Evolutionary conservation across 345 rosid species (phyloP).

Genomic region (Euphorbia pulcherrima): DNA sequence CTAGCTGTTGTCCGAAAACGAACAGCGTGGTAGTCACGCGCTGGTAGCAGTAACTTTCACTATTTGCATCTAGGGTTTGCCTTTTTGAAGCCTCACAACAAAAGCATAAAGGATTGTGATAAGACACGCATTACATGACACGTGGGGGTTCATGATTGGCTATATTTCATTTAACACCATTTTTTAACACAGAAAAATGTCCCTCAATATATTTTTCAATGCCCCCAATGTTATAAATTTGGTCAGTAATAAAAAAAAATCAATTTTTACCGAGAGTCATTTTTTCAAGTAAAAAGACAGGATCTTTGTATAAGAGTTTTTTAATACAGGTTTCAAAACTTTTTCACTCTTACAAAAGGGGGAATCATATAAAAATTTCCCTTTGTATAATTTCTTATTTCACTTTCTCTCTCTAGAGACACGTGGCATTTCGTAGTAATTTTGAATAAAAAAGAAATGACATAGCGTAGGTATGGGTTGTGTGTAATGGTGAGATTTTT

Average conservation of each 20-base stretch:
- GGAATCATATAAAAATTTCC: too few relatives aligned
- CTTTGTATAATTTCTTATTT: constrained; percentile 24
- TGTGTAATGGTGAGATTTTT: constrained; percentile 32
- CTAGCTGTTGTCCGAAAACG: background rate
- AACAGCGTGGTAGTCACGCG: constrained; percentile 41
- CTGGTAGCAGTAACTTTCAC: constrained; percentile 16
- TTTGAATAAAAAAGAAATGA: background rate
- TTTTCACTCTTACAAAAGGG: too few relatives aligned
- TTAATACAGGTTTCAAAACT: too few relatives aligned
- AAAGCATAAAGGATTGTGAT: constrained; percentile 47
- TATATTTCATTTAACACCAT: background rate
- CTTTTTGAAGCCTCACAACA: constrained; percentile 13
- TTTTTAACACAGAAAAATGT: too few relatives aligned
- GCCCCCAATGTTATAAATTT: too few relatives aligned
- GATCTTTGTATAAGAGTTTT: too few relatives aligned
- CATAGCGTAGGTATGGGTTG: constrained; percentile 41
- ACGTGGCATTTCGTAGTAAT: background rate
- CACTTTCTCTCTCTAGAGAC: constrained; percentile 21
- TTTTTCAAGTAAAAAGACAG: too few relatives aligned
- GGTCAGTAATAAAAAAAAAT: too few relatives aligned
- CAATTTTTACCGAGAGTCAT: too few relatives aligned
- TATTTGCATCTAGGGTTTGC: constrained; percentile 49
- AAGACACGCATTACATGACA: constrained; percentile 56
- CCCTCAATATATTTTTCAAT: too few relatives aligned
- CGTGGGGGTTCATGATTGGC: constrained; percentile 33